A percentile compares a stretch with the other conserved stretches of the same genome.
Conservation (phyloP, 2,329 filamentous ascomycete genomes). For the Dactylella cylindrospora region DNA sequence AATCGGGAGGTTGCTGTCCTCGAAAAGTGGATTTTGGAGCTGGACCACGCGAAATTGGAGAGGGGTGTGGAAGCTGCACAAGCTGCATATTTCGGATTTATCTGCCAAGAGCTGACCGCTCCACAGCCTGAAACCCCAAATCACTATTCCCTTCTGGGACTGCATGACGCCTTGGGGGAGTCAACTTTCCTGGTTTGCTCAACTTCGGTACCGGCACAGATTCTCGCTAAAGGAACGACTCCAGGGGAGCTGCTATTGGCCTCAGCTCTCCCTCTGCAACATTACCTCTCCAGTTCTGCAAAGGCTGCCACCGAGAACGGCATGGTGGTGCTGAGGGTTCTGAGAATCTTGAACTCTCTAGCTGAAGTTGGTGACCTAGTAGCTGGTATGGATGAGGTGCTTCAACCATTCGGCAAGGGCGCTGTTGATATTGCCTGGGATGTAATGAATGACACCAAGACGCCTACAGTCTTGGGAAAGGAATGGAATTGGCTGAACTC, state of each 20-base stretch:
- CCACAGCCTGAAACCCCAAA: slow-evolving; percentile 16
- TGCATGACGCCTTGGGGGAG: background rate
- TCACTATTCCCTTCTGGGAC: slow-evolving; percentile 1
- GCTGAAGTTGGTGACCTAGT: slow-evolving; percentile 51
- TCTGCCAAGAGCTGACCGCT: slow-evolving; percentile 16
- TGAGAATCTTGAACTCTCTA: slow-evolving; percentile 54
- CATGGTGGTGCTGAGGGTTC: slow-evolving; percentile 52
- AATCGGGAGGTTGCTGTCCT: slow-evolving; percentile 53
- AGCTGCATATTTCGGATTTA: slow-evolving; percentile 31
- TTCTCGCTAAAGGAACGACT: slow-evolving; percentile 20
- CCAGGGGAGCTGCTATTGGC: slow-evolving; percentile 51
- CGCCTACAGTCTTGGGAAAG: no score
- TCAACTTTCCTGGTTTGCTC: slow-evolving; percentile 17
- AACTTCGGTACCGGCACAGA: background rate
- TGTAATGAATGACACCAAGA: background rate
- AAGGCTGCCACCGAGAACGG: slow-evolving; percentile 50
- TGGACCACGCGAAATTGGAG: slow-evolving; percentile 44
- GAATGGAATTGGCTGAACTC: slow-evolving; percentile 23
- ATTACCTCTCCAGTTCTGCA: slow-evolving; percentile 51
- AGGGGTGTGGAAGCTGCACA: slow-evolving; percentile 4
- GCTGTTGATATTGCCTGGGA: slow-evolving; percentile 6
- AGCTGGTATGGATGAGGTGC: slow-evolving; percentile 54
- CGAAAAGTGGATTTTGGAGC: slow-evolving; percentile 53
- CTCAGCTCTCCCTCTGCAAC: slow-evolving; percentile 53
- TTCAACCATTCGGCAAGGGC: slow-evolving; percentile 3